Evolutionary conservation across 2,329 filamentous ascomycete species (phyloP).

Genomic region (Ophiostoma populinum): DNA sequence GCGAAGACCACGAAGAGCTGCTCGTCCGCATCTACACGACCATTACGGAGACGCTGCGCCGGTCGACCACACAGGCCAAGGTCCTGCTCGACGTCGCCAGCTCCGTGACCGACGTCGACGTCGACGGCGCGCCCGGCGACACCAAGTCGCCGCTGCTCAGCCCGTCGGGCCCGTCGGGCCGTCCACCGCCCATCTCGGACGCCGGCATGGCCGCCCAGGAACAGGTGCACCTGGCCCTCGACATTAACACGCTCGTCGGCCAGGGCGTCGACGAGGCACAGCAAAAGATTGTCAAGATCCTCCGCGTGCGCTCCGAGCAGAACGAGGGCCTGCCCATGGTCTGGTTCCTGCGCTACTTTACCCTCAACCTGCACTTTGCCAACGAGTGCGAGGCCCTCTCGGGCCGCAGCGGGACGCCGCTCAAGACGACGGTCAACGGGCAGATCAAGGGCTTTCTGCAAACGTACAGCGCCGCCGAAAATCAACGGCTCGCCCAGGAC

Average conservation of each 20-base stretch:
- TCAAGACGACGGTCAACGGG: constrained; percentile 65
- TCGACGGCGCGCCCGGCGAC: constrained; percentile 1
- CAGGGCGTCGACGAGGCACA: constrained; percentile 70
- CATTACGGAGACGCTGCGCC: constrained; percentile 70
- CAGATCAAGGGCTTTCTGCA: constrained; percentile 72
- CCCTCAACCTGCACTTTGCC: constrained; percentile 64
- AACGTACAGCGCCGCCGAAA: constrained; percentile 51
- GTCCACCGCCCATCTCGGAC: constrained; percentile 17
- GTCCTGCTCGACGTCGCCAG: constrained; percentile 89
- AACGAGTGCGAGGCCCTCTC: constrained; percentile 78
- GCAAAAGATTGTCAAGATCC: constrained; percentile 56
- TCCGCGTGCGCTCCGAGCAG: constrained; percentile 62
- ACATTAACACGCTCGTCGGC: constrained; percentile 60
- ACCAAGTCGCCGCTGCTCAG: constrained; percentile 33
- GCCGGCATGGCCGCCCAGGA: constrained; percentile 41
- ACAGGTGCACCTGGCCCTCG: constrained; percentile 59
- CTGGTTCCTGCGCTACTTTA: constrained; percentile 67
- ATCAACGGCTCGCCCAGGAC: constrained; percentile 54
- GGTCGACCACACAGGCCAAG: constrained; percentile 82
- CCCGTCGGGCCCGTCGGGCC: constrained; percentile 24
- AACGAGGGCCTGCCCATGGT: constrained; percentile 48
- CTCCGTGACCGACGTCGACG: constrained; percentile 33
- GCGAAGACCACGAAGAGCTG: constrained; percentile 70
- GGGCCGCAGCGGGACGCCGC: constrained; percentile 53
- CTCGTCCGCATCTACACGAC: constrained; percentile 70